Percentiles rank a stretch among this genome's conserved stretches.
phyloP scores from a whole-genome alignment of 345 rosid species.

The Corchorus capsularis region DNA sequence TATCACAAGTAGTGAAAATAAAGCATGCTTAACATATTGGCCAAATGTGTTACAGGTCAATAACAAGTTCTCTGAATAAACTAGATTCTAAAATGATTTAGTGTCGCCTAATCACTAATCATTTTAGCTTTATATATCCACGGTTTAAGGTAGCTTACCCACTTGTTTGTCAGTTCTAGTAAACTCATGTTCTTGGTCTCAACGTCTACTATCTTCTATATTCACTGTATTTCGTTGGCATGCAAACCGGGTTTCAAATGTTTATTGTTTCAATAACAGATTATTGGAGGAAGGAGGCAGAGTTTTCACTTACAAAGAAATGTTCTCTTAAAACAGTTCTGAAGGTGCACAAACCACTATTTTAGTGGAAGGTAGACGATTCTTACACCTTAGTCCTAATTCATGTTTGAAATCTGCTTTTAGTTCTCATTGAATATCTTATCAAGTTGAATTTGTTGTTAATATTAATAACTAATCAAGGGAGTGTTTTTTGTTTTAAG shows the following conservation, averaged over 20 bases:
- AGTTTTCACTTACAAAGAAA: constrained; percentile 54
- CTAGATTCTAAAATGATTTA: not conserved
- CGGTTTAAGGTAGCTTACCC: too few relatives aligned
- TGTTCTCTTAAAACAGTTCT: constrained; percentile 50
- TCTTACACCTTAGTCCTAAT: not conserved
- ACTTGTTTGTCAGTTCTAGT: too few relatives aligned
- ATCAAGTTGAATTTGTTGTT: not conserved
- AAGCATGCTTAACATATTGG: constrained; percentile 88
- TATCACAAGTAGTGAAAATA: constrained; percentile 57
- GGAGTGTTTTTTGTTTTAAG: not conserved
- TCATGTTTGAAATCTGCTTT: not conserved
- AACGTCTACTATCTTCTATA: too few relatives aligned
- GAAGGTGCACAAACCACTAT: constrained; percentile 76
- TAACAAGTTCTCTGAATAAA: not conserved
- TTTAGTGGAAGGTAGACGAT: constrained; percentile 93
- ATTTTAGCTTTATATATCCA: too few relatives aligned
- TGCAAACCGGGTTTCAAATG: too few relatives aligned
- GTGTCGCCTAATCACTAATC: too few relatives aligned
- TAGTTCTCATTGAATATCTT: not conserved
- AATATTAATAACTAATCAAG: not conserved
- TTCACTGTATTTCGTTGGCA: too few relatives aligned
- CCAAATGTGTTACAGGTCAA: constrained; percentile 86
- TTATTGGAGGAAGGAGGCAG: constrained; percentile 90
- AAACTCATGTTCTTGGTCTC: too few relatives aligned
- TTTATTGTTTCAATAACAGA: constrained; percentile 34